Base-by-base conservation (phyloP, 2,329 filamentous ascomycete genomes). In the Colletotrichum filicis region DNA sequence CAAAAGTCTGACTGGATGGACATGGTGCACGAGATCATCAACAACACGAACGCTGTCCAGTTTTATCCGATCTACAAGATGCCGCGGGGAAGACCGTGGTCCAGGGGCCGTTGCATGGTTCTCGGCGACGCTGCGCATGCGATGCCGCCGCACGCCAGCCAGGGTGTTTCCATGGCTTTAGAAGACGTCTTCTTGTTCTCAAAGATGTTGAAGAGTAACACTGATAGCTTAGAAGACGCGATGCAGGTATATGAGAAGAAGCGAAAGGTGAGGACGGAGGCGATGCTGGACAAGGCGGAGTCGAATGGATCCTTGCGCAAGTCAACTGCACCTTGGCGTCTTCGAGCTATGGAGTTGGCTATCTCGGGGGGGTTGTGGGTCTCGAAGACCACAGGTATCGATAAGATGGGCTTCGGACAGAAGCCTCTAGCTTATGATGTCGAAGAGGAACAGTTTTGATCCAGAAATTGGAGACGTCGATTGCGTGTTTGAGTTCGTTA, bases 41-140 rank as follows among this genome's bases (percentile, higher is more conserved):
- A 70, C 7, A 60, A 73, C 52, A 75, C 79, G 12, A 60, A 66
- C 4, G 73, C 75, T 9, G 74, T 82, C 30, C 78, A 79, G 22
- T 81, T 84, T 65, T 83, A 81, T 61, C 82, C 82, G 6, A 76
- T 83, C 24, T 82, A 80, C 66, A 78, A 79, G 66, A 76, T 84
- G 22, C 80, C 82, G 0, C 74, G 76, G 19, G 80, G 80, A 5
- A 79, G 80, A 1, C 66, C 68, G 16, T 84, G 82, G 82, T 80
- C 68, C 26, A 80, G 76, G 42, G 83, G 89, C 2, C 74, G 77
- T 11, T 77, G 77, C 57, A 82, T 91, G 5, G 79, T 91, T 2
- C 79, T 90, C 3, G 89, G 89, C 4, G 89, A 91, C 77, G 88
- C 88, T 2, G 88, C 88, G 0, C 89, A 91, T 79, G 88, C 88